phyloP scores from a whole-genome alignment of 345 rosid species.

The Chamaenerion angustifolium region DNA sequence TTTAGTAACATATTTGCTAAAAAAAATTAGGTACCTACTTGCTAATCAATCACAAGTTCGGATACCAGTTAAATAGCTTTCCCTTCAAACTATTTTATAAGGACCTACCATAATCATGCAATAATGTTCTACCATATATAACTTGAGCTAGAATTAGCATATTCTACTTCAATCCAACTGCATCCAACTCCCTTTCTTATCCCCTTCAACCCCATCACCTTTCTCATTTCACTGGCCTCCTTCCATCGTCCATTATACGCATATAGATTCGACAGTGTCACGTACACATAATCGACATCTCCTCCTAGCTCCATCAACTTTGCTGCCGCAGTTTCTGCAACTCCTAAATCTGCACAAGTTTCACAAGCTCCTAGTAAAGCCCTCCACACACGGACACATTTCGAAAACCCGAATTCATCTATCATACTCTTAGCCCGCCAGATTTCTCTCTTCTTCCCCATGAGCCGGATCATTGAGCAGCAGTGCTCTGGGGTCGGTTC shows the following conservation, averaged over 20 bases:
- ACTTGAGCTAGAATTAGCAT: neutral
- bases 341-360: constrained; percentile 30
- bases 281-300: constrained; percentile 48
- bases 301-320: constrained; percentile 35
- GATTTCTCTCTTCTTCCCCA: constrained; percentile 47
- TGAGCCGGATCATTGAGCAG: constrained; percentile 49
- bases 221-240: constrained; percentile 36
- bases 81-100: no score
- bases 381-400: constrained; percentile 41
- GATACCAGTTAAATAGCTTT: no score
- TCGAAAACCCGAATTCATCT: constrained; percentile 30
- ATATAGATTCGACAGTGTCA: constrained; percentile 46
- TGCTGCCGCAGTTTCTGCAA: constrained; percentile 34
- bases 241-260: constrained; percentile 52
- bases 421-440: constrained; percentile 29
- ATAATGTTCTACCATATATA: no score
- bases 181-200: constrained; percentile 44
- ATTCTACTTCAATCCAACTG: constrained; percentile 42
- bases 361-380: constrained; percentile 58
- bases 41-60: no score
- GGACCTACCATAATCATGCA: no score
- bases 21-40: no score
- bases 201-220: constrained; percentile 44
- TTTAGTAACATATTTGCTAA: no score
- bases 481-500: constrained; percentile 54